Evolutionary conservation across 192 early-diverging fungal species (phyloP).

Genomic region (Irineochytrium annulatum): DNA sequence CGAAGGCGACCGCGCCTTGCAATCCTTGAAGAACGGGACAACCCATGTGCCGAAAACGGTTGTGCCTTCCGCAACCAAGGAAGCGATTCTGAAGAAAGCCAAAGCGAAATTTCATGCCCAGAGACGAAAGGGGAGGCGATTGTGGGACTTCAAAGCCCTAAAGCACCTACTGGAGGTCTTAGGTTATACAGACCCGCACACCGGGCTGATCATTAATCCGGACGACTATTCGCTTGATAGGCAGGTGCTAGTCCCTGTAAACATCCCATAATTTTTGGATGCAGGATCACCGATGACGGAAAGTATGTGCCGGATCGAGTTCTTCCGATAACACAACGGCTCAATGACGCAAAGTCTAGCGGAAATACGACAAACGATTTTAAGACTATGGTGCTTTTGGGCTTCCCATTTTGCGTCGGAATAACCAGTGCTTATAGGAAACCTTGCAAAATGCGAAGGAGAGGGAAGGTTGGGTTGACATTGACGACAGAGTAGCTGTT

Average conservation of each 20-base stretch:
- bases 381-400: too few species aligned
- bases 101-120: neutral
- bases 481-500: constrained; percentile 5
- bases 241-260: neutral
- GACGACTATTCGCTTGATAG: neutral
- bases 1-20: neutral
- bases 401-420: too few species aligned
- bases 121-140: neutral
- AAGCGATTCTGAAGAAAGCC: constrained; percentile 9
- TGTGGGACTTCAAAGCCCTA: constrained; percentile 1
- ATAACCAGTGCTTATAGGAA: too few species aligned
- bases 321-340: neutral
- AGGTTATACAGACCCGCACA: neutral
- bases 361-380: neutral
- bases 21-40: constrained; percentile 5
- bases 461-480: neutral
- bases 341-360: constrained; percentile 1
- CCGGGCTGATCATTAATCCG: neutral
- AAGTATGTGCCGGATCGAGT: neutral
- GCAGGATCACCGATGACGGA: constrained; percentile 4
- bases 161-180: neutral
- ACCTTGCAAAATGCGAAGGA: neutral
- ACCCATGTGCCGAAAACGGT: neutral
- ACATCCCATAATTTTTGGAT: neutral
- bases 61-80: constrained; percentile 2